Evolutionary conservation across 2,329 filamentous ascomycete species (phyloP), one percentile per base, ranked within the genome.

Genomic region (Pseudogymnoascus sp.): DNA sequence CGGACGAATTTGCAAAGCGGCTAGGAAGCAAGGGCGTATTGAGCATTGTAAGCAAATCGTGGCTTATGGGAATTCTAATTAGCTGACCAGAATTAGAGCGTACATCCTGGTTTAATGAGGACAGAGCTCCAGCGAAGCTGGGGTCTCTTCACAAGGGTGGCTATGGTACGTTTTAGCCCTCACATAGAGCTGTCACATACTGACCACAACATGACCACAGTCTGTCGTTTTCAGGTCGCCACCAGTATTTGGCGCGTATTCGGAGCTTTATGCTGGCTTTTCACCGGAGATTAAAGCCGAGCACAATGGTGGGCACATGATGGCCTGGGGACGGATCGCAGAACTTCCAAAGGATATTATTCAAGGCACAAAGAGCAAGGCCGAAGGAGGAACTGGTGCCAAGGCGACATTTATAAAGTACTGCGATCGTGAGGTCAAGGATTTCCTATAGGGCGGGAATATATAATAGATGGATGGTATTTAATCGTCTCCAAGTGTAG

Each of bases 81-180:
- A 17, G 63, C 62, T 65, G 63, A 65, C 61, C 42, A 8, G 58
- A 31, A n/a, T 4, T 29, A 70, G 66, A 62, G 65, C 21, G 64
- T 76, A 31, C 77, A 79, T 65, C 77, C 77, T 0, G 77, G 77
- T 0, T 74, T 77, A 36, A 71, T 78, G 65, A 68, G 63, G 41
- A 77, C 75, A 6, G 72, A 74, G 27, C 64, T 78, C 12, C 69
- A 73, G 51, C 66, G 74, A 31, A 68, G 75, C 59, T 62, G 64
- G 61, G 27, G 64, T 17, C 10, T 61, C 13, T 27, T 65, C 2
- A 51, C 59, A 6, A 38, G 58, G 6, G 21, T 63, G 1, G 15
- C 65, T 8, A 67, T 72, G 68, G 66, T 68, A 60, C 61, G 60
- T 35, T 60, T 33, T 61, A 35, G 36, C 5, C n/a, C 44, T 12